Evolutionary conservation across 352 stramenopile genomes (phyloP).

Genomic region (Globisporangium mamillatum): DNA sequence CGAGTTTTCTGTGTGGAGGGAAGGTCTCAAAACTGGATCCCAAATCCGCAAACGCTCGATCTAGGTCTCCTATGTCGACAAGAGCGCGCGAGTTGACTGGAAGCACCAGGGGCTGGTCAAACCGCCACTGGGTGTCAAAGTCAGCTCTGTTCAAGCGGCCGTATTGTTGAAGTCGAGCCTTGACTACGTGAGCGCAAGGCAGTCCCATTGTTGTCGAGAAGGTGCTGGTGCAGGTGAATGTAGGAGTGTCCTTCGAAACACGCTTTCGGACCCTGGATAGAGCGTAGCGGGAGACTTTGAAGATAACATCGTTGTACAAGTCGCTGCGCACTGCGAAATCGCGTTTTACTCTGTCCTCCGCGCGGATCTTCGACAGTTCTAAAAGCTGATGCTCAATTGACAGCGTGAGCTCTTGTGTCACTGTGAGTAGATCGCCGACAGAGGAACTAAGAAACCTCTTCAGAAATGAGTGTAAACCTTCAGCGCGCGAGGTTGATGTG

Average conservation of each 20-base stretch:
- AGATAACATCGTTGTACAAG: no score
- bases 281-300: no score
- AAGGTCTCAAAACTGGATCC: neutral
- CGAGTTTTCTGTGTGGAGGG: neutral
- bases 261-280: no score
- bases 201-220: constrained; percentile 3
- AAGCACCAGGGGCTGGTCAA: neutral
- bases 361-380: no score
- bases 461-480: no score
- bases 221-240: neutral
- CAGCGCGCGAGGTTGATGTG: no score
- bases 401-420: no score
- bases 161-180: neutral
- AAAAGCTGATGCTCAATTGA: no score
- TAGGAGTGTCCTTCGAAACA: neutral
- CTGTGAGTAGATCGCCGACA: no score
- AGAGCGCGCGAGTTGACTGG: neutral
- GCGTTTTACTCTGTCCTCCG: no score
- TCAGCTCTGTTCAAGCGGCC: neutral
- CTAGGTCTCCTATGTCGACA: neutral
- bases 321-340: no score
- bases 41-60: neutral
- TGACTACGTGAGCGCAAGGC: constrained; percentile 2
- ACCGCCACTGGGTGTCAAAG: neutral
- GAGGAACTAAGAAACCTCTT: no score